Evolutionary conservation across 139 green algal species (phyloP).

Genomic region (Chlorella sp.): DNA sequence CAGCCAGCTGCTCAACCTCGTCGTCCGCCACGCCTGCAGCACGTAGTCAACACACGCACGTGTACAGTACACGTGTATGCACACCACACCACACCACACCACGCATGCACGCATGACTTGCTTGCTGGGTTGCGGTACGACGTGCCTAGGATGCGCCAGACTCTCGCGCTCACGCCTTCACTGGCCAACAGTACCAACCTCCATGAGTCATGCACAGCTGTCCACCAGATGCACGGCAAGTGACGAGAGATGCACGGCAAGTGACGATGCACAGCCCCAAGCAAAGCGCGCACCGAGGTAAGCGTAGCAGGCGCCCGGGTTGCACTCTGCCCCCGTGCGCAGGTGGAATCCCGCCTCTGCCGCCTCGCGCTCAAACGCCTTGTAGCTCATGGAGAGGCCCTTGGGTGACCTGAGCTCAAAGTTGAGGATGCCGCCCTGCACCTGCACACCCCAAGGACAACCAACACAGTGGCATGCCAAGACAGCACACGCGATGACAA

Average conservation of each 20-base stretch:
- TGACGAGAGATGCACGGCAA: no score
- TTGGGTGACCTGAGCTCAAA: conserved; percentile 51
- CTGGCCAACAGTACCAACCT: no score
- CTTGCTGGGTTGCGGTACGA: no score
- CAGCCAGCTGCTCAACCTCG: conserved; percentile 55
- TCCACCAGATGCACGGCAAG: no score
- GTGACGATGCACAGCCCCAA: no score
- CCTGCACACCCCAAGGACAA: conserved; percentile 23
- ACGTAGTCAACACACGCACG: neutral
- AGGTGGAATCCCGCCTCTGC: conserved; percentile 62
- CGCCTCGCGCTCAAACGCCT: conserved; percentile 35
- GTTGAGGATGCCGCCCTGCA: conserved; percentile 71
- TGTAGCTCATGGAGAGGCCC: conserved; percentile 31
- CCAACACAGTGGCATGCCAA: no score
- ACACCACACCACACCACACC: neutral
- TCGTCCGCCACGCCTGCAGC: conserved; percentile 20
- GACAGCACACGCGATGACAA: no score
- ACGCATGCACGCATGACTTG: no score
- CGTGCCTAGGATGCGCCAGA: no score
- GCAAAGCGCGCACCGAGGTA: conserved; percentile 42
- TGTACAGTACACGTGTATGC: neutral
- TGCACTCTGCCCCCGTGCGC: conserved; percentile 62
- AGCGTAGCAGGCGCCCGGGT: conserved; percentile 62
- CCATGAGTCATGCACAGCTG: no score
- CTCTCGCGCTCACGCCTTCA: no score